These are phyloP conservation scores for Euphorbia tirucalli DNA, from an alignment of 345 rosid genomes.

Conservation along the genomic window DNA sequence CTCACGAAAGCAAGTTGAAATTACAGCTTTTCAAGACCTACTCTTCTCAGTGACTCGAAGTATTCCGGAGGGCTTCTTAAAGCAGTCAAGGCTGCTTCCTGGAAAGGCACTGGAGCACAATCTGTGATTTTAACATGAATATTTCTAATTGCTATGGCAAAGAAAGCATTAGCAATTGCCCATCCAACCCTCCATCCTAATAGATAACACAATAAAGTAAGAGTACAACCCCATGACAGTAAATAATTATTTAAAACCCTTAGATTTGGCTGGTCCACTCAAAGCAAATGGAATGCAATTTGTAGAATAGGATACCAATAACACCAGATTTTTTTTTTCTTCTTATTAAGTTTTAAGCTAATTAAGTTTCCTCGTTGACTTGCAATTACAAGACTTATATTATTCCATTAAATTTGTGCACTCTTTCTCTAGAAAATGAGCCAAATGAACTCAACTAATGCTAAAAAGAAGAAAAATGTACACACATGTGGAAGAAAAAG, in stretches of 20 bases:
- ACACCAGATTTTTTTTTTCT: too few relatives aligned
- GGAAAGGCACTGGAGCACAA: slow-evolving; percentile 66
- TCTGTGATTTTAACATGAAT: slow-evolving; percentile 52
- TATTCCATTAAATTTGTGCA: too few relatives aligned
- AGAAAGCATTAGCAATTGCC: slow-evolving; percentile 55
- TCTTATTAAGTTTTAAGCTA: too few relatives aligned
- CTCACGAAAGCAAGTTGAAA: background rate
- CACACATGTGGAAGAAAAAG: too few relatives aligned
- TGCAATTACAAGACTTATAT: too few relatives aligned
- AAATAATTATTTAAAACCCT: background rate
- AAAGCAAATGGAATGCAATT: too few relatives aligned
- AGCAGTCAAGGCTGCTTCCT: slow-evolving; percentile 58
- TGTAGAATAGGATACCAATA: too few relatives aligned
- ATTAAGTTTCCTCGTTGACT: too few relatives aligned
- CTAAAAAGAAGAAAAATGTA: too few relatives aligned
- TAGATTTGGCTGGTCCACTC: too few relatives aligned
- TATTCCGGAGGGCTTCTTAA: slow-evolving; percentile 38
- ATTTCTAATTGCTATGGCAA: slow-evolving; percentile 47
- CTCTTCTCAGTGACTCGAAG: slow-evolving; percentile 42
- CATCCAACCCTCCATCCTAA: slow-evolving; percentile 67
- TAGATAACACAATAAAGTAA: slow-evolving; percentile 13
- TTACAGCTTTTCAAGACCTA: slow-evolving; percentile 21
- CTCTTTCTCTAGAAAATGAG: too few relatives aligned
- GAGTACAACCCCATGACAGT: slow-evolving; percentile 9
- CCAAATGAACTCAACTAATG: too few relatives aligned